Base-by-base conservation (phyloP, 2,329 filamentous ascomycete genomes). In the Clathrospora elynae region DNA sequence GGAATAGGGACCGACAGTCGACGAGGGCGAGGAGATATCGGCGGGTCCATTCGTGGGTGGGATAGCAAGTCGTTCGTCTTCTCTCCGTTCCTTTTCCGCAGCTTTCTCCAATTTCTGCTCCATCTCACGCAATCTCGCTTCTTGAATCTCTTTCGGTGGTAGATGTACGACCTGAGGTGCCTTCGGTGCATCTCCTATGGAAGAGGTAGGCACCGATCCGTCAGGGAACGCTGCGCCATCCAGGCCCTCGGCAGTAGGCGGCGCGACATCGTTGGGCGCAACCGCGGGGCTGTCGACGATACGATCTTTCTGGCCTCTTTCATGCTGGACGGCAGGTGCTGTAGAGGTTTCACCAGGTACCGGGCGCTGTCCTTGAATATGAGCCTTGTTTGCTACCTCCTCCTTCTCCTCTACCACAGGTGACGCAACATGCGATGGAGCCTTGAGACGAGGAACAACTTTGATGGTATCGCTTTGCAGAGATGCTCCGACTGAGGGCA, bases 1-100 rank as follows among this genome's bases (percentile, higher is more conserved):
- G 29, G 87, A 90, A 57, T 85, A 84, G 2, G 84, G 80, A 20
- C 78, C 83, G 40, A 81, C 73, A 1, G 86, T 90, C 5, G 88
- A 92, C 6, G 75, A 80, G 16, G 81, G 80, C 9, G 74, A 78
- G 8, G 76, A 78, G 6, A 70, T 67, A 42, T 73, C 65, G 49
- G 51, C 48, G 7, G 52, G 25, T 2, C 40, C 57, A 25, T 57
- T 61, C 5, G 56, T 41, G 35, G 51, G 57, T 32, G 60, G 59
- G 25, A 65, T 40, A 18, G 58, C 55, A 38, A 67, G 55, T 55
- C 53, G 65, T 51, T 61, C 61, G 39, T 70, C 71, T 32, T 69
- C 71, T 61, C 59, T 75, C 36, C 57, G 66, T 47, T 68, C 65
- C 38, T 59, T 69, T 41, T 71, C 60, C 31, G 62, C 61, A 23